Base-by-base conservation (phyloP, 441 rosid species). In the Sinapis alba region DNA sequence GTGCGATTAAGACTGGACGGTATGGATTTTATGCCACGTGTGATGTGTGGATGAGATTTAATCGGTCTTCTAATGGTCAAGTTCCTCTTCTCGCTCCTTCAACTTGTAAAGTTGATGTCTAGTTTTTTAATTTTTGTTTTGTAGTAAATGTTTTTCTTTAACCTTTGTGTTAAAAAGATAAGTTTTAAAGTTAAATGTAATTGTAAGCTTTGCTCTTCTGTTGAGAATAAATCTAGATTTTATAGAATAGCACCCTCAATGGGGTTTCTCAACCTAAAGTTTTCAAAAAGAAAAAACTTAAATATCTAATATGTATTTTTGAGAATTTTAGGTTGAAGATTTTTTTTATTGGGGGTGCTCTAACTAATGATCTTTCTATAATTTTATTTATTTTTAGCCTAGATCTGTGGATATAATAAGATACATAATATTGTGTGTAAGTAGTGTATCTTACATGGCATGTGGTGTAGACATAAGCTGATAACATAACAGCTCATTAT, bases 31-130 rank as follows among this genome's bases (percentile, higher is more conserved):
- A 80, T 43, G 99, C 88, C 66, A 87, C 72, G 81, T 96, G 99
- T 83, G 97, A 93, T 74, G 76, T 91, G 68, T 74, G 89, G 96
- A 81, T 93, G 60, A 91, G 97, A 20, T 78, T 91, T 82, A 87
- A 84, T 84, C 87, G 38, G 73, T 88, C 88, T 54, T 51, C 76
- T 28, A 82, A 68, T 6, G 99, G 97, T 19, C 84, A 84, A 69
- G 90, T 84, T 21, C 98, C 99, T 12, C 82, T 96, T 80, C 90
- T 93, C 5, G 90, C 87, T 21, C 75, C 95, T 69, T 76, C 95
- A 30, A 82, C 83, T 20, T 96, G 99, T 85, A 84, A 86, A 81
- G 98, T 96, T 67, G 96, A 96, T 69, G 53, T 89, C 38, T 93
- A 71, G 24, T 21, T 60, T 41, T 47, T 41, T 10, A 53, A n/a